Base-by-base conservation (phyloP, 495 filamentous ascomycete genomes). In the Xylaria sp. region DNA sequence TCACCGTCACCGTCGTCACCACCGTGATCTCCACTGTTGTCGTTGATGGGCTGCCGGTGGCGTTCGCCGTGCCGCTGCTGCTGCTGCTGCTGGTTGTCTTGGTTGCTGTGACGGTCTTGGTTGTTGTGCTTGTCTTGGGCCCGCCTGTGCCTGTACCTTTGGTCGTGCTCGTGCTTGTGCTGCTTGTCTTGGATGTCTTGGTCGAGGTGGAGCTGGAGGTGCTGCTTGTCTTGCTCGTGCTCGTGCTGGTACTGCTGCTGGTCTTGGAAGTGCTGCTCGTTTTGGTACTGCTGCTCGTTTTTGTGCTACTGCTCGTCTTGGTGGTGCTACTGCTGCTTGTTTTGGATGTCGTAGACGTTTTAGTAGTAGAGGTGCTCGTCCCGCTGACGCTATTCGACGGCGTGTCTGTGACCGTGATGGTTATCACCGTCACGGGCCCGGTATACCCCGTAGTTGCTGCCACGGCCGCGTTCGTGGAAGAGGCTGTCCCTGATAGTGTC, bases 381-480 rank as follows among this genome's bases (percentile, higher is more conserved):
- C n/a, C 37, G 37, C 26, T 24, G 17, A 1, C 6, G n/a, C 35
- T 61, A 12, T 11, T 24, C 11, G 37, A 46, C 26, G 7, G 1
- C 33, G 15, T 15, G 1, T 37, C 11, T 1, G 44, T 12, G 44
- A 66, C 29, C 9, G 43, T 37, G 6, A 26, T 31, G 4, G 43
- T 66, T 17, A 24, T 11, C n/a, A 37, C 62, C n/a, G n/a, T n/a
- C n/a, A 24, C 29, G 29, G 62, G 15, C 37, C 55, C 31, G 40
- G 55, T 48, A 31, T 62, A 24, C 21, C 69, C 65, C 29, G 72
- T 71, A 0, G 58, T 55, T 0, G 71, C 64, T 12, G 68, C 57
- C 19, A 70, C 68, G 59, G 21, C 21, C 8, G 21, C 59, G 35
- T 48, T 64, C 29, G 7, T 33, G 26, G 40, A 26, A 15, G 44